Percentiles rank a stretch among this genome's conserved stretches.
phyloP scores from a whole-genome alignment of 2,329 filamentous ascomycete species.

The Cytospora piceicola region DNA sequence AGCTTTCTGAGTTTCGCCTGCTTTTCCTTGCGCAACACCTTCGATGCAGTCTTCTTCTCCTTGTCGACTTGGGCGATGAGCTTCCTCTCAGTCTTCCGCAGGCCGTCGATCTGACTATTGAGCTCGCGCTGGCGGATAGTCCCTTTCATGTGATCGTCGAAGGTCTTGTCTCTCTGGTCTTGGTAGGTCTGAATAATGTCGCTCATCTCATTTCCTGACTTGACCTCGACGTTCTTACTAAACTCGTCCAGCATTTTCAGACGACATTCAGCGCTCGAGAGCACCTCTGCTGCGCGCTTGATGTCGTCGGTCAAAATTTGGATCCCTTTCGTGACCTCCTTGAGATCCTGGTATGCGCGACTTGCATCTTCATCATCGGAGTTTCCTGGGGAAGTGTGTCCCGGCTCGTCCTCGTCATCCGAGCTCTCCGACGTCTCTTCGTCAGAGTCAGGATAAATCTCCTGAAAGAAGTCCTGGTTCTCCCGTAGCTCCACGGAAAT shows the following conservation, averaged over 20 bases:
- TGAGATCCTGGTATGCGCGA: conserved; percentile 35
- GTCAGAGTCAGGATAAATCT: conserved; percentile 55
- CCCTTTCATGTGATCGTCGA: conserved; percentile 46
- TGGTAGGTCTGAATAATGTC: conserved; percentile 47
- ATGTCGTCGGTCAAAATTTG: conserved; percentile 39
- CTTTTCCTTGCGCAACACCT: conserved; percentile 40
- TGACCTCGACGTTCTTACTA: conserved; percentile 43
- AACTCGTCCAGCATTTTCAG: conserved; percentile 48
- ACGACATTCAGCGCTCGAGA: conserved; percentile 44
- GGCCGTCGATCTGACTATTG: conserved; percentile 38
- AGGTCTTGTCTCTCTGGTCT: conserved; percentile 47
- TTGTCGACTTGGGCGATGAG: conserved; percentile 37
- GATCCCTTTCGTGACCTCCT: conserved; percentile 40
- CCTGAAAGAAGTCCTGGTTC: conserved; percentile 58
- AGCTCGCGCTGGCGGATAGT: conserved; percentile 40
- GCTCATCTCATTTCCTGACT: conserved; percentile 42
- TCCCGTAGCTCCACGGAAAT: conserved; percentile 63
- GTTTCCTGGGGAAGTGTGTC: conserved; percentile 34
- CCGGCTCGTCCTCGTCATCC: conserved; percentile 33
- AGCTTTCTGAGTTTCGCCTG: conserved; percentile 44
- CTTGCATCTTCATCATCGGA: conserved; percentile 33
- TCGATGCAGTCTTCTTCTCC: conserved; percentile 35
- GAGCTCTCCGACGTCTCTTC: conserved; percentile 39
- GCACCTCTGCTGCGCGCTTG: conserved; percentile 37
- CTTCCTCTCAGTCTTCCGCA: conserved; percentile 40